phyloP scores from a whole-genome alignment of 2,329 filamentous ascomycete species.

The Anthostomella pinea region DNA sequence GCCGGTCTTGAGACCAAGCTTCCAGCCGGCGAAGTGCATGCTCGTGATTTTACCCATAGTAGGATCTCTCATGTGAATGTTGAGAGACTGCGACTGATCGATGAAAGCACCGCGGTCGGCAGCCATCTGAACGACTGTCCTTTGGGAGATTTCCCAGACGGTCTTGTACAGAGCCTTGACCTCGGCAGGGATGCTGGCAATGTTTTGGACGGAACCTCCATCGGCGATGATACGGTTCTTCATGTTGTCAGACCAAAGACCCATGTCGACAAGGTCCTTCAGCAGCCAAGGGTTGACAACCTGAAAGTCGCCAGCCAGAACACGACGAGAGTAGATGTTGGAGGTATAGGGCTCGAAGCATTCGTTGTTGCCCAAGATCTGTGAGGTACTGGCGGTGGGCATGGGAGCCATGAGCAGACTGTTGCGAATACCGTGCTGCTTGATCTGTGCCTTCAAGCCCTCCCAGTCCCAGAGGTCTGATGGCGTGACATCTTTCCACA shows the following conservation, averaged over 20 bases:
- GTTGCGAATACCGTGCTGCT: conserved; percentile 92
- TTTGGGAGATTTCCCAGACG: conserved; percentile 98
- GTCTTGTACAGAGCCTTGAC: conserved; percentile 99
- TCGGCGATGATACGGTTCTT: conserved; percentile 99
- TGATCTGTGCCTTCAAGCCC: conserved; percentile 82
- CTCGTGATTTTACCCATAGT: conserved; percentile 99
- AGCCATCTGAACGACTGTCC: conserved; percentile 94
- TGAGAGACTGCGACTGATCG: conserved; percentile 97
- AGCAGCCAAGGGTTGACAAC: conserved; percentile 98
- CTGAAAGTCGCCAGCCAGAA: conserved; percentile 97
- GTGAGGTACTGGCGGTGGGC: conserved; percentile 95
- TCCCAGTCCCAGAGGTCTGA: conserved; percentile 97
- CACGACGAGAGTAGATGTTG: conserved; percentile 98
- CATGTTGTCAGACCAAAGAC: conserved; percentile 98
- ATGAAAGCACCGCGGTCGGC: conserved; percentile 98
- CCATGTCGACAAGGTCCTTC: conserved; percentile 96
- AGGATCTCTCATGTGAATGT: conserved; percentile 99
- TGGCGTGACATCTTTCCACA: conserved; percentile 96
- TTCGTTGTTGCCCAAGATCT: conserved; percentile 98
- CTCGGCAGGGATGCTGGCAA: conserved; percentile 92
- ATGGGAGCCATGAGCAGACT: conserved; percentile 92
- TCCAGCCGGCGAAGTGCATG: conserved; percentile 99
- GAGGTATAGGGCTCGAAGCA: conserved; percentile 99
- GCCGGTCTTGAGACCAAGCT: conserved; percentile 97
- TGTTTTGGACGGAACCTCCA: conserved; percentile 92